Evolutionary conservation across 1,139 yeast genomes (phyloP).

Genomic region (Yamadazyma atmosphaerica): DNA sequence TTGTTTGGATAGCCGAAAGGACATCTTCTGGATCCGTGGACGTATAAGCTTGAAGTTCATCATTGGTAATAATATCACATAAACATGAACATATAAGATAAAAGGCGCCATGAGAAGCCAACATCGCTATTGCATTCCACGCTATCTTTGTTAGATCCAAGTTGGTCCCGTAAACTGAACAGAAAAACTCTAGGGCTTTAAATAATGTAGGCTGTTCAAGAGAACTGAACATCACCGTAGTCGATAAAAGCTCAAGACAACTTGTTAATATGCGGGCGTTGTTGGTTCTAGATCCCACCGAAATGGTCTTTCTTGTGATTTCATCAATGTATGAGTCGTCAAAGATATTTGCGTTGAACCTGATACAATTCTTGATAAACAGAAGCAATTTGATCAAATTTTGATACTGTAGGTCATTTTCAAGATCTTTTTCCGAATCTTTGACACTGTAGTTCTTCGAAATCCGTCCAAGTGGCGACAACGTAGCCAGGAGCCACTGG

Average conservation of each 20-base stretch:
- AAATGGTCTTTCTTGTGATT: constrained; percentile 35
- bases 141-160: constrained; percentile 37
- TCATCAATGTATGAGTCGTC: constrained; percentile 38
- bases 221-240: constrained; percentile 47
- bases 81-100: constrained; percentile 22
- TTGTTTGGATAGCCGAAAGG: constrained; percentile 11
- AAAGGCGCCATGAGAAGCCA: constrained; percentile 23
- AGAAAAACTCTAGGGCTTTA: constrained; percentile 45
- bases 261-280: constrained; percentile 38
- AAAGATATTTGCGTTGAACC: constrained; percentile 47
- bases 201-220: constrained; percentile 44
- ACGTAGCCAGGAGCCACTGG: constrained; percentile 17
- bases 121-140: constrained; percentile 31
- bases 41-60: constrained; percentile 24
- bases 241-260: constrained; percentile 47
- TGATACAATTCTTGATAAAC: constrained; percentile 46
- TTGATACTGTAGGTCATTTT: constrained; percentile 14
- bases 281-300: constrained; percentile 45
- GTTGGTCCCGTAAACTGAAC: constrained; percentile 38
- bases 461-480: constrained; percentile 15
- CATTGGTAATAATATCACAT: constrained; percentile 26
- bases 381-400: constrained; percentile 28
- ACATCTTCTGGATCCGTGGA: constrained; percentile 11
- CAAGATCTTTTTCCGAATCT: constrained; percentile 5
- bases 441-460: constrained; percentile 11